These are phyloP conservation scores for Solanum habrochaites DNA, from an alignment of 257 asterid genomes.

Conservation along the genomic window DNA sequence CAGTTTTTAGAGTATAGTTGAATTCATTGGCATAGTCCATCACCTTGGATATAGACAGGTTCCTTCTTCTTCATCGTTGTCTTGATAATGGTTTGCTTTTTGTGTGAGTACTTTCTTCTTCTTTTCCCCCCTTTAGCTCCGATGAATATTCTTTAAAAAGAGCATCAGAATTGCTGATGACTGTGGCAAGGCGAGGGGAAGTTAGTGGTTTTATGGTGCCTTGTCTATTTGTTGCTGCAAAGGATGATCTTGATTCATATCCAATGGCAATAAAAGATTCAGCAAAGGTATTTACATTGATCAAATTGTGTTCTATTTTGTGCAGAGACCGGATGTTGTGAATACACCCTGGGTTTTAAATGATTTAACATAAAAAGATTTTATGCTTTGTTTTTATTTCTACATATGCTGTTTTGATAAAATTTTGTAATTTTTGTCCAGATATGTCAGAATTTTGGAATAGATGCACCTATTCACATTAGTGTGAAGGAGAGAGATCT, in stretches of 20 bases:
- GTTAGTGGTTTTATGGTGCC: slow-evolving; percentile 70
- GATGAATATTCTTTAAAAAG: slow-evolving; percentile 59
- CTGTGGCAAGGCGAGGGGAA: slow-evolving; percentile 72
- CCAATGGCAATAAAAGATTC: slow-evolving; percentile 55
- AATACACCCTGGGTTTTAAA: not conserved
- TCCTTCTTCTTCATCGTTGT: not conserved
- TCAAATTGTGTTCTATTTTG: not conserved
- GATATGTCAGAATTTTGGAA: slow-evolving; percentile 80
- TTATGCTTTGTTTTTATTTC: not conserved
- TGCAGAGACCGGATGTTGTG: not conserved
- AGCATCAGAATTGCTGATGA: slow-evolving; percentile 69
- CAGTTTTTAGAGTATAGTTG: not conserved
- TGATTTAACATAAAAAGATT: not conserved
- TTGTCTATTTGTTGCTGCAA: slow-evolving; percentile 87
- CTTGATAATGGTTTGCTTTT: not conserved
- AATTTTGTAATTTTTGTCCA: slow-evolving; percentile 7
- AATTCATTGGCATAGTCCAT: not conserved
- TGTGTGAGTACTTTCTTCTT: not conserved
- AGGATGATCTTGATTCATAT: slow-evolving; percentile 61
- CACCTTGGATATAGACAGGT: not conserved
- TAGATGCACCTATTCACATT: slow-evolving; percentile 74
- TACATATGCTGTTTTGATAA: not conserved
- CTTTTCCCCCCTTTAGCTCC: slow-evolving; percentile 36
- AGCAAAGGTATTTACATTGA: slow-evolving; percentile 41
- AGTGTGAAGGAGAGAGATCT: slow-evolving; percentile 79